Evolutionary conservation across 2,329 filamentous ascomycete genomes (phyloP), one percentile per base, ranked within the genome.

Genomic region (Penicillium sp.): DNA sequence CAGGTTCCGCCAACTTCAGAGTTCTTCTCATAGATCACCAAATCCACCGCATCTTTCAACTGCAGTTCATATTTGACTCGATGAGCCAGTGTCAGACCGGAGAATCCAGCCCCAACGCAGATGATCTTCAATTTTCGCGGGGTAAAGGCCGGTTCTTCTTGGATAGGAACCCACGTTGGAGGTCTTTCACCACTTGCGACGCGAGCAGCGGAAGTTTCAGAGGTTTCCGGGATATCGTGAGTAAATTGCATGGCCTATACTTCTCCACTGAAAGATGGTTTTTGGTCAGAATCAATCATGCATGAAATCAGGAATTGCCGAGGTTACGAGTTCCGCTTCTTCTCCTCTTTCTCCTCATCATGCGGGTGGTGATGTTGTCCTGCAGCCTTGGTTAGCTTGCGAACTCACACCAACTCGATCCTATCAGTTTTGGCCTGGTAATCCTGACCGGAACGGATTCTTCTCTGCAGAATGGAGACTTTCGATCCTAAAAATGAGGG

Each of bases 91-190:
- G 41, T 48, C 22, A 55, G 18, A 2, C 52, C 52, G 13, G 46
- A 42, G 32, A 41, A 51, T 0, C 52, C 52, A 0, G 49, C 51
- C 1, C 52, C 52, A n/a, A 54, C 37, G 10, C 47, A 52, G 12
- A 50, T 34, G 16, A 53, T 44, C 28, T 32, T 36, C 5, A 50
- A 28, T 12, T 38, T 41, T n/a, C 45, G 37, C 14, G 41, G 37
- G 3, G 41, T 45, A 15, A 31, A 42, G 5, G 31, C 39, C 4
- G 32, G 30, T 10, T 42, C 14, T 12, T 40, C 30, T 16, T 32
- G n/a, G 22, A 39, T 23, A 6, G 36, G 28, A 8, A 43, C 23
- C 41, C 41, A 34, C 20, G 40, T 45, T 7, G 14, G 12, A 2
- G 20, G 31, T 2, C 1, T 3, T 6, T 33, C n/a, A 6, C 31